A percentile compares a stretch with the other conserved stretches of the same genome.
phyloP scores from a whole-genome alignment of 2,329 filamentous ascomycete species.

The Albifimbria verrucaria region DNA sequence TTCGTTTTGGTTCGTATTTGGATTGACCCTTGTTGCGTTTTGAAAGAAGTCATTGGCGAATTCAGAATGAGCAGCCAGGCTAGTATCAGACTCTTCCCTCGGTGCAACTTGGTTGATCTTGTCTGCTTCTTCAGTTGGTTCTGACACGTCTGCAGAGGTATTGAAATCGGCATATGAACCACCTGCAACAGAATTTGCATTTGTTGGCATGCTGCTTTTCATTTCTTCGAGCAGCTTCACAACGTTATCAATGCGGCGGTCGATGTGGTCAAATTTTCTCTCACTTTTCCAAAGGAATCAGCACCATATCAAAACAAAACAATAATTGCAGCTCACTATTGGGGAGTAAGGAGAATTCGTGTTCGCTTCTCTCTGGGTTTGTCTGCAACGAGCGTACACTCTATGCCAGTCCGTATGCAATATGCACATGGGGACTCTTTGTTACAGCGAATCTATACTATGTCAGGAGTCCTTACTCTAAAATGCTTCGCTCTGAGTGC shows the following conservation, averaged over 20 bases:
- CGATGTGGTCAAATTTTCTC: slow-evolving; percentile 35
- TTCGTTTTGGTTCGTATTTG: slow-evolving; percentile 21
- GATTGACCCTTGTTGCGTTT: slow-evolving; percentile 27
- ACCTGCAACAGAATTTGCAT: too few species aligned
- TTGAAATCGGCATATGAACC: too few species aligned
- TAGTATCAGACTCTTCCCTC: slow-evolving; percentile 23
- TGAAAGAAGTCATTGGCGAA: slow-evolving; percentile 44
- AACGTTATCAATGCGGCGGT: slow-evolving; percentile 30
- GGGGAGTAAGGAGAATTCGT: neutral
- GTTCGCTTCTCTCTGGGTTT: neutral
- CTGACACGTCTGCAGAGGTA: too few species aligned
- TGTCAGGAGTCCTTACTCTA: neutral
- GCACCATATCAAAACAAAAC: neutral
- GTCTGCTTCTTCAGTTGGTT: slow-evolving; percentile 11
- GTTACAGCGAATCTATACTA: neutral
- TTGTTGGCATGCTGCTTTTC: slow-evolving; percentile 20
- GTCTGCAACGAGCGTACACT: neutral
- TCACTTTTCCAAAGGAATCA: slow-evolving; percentile 20
- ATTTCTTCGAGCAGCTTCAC: slow-evolving; percentile 30
- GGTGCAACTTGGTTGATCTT: slow-evolving; percentile 13
- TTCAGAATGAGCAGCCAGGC: slow-evolving; percentile 40
- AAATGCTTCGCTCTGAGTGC: neutral
- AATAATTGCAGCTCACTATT: neutral
- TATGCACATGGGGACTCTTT: neutral
- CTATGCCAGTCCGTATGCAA: neutral